Evolutionary conservation across 306 rosid genomes (phyloP), one percentile per base, ranked within the genome.

Genomic region (Astragalus membranaceus): DNA sequence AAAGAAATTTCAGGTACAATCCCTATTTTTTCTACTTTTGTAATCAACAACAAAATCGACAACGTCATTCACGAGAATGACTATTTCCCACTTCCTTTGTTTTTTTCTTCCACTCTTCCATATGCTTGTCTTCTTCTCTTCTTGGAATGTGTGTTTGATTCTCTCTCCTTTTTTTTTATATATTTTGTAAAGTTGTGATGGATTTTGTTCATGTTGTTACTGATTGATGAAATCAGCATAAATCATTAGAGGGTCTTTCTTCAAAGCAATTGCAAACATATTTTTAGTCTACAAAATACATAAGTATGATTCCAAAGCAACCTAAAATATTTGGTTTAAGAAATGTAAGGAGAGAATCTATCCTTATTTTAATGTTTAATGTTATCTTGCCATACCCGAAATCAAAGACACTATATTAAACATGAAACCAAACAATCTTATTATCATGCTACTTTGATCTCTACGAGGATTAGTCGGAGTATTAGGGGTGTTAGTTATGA

Each of bases 101-200:
- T 86, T 85, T 89, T 86, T 85, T 89, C 82, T 81, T 80, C 80
- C 80, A 7, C 83, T 69, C 80, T 82, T 79, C 67, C 78, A 75
- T 85, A 85, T 88, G 69, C 75, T 89, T 90, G 98, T 92, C 96
- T 69, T 88, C 73, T 88, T 78, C 67, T 60, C 64, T 51, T 75
- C 93, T 89, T 81, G 96, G 87, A 82, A 83, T 86, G 77, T 82
- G 96, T 80, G 98, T 70, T 84, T 73, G 88, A 85, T 86, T 73
- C 83, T 60, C 78, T 73, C 35, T 52, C 64, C 39, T 32, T 20
- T 36, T 30, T 33, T 17, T 42, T 10, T 17, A 47, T 20, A 30
- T 48, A 51, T 43, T 53, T 69, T 72, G 46, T 64, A 39, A 64
- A 68, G 8, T 60, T 82, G 5, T 43, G 58, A 78, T 70, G 80